A percentile compares a stretch with the other conserved stretches of the same genome.
phyloP scores from a whole-genome alignment of 2,329 filamentous ascomycete genomes.

The Colletotrichum zoysiae region DNA sequence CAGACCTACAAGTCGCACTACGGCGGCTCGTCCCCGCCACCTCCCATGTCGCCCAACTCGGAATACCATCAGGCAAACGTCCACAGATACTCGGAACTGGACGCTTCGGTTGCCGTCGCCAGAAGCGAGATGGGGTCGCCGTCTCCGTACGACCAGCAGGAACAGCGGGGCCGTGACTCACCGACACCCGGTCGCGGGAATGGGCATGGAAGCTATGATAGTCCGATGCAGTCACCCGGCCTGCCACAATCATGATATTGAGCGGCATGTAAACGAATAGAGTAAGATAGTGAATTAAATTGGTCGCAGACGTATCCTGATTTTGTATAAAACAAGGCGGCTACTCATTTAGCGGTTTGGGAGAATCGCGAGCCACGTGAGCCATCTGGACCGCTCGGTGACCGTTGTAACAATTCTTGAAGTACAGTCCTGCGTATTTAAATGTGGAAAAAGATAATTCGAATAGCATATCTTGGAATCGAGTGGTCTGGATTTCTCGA shows the following conservation, averaged over 20 bases:
- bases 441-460: too few relatives aligned
- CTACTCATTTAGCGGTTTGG: background rate
- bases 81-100: conserved; percentile 45
- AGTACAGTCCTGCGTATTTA: background rate
- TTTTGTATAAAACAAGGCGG: background rate
- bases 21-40: conserved; percentile 3
- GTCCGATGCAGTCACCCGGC: conserved; percentile 9
- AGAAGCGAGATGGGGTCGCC: conserved; percentile 37
- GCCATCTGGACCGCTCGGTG: background rate
- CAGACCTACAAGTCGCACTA: conserved; percentile 30
- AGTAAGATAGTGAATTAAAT: background rate
- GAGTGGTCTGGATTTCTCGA: background rate
- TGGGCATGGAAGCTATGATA: background rate
- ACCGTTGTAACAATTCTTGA: background rate
- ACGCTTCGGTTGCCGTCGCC: conserved; percentile 41
- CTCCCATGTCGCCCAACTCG: conserved; percentile 23
- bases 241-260: background rate
- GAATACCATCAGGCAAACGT: conserved; percentile 36
- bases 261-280: rapidly evolving
- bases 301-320: background rate
- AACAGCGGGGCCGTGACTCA: conserved; percentile 29
- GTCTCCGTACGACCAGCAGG: conserved; percentile 32
- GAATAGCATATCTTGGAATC: background rate
- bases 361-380: background rate
- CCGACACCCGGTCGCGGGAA: conserved; percentile 3